phyloP scores from a whole-genome alignment of 176 grass and related monocot genomes.

The Cenchrus americanus region DNA sequence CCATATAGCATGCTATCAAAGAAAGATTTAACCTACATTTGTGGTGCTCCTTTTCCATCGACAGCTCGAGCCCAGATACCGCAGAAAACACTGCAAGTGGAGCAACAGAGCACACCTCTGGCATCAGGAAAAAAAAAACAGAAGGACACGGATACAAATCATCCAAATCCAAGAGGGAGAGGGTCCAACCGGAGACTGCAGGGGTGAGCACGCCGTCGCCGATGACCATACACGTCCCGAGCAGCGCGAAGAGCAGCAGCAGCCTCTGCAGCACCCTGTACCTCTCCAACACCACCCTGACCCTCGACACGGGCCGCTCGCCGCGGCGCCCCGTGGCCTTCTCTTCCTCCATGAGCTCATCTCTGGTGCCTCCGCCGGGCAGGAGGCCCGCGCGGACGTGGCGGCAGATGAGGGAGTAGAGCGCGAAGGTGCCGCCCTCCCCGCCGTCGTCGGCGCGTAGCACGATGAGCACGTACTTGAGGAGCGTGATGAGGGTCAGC shows the following conservation, averaged over 20 bases:
- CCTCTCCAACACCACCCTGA: constrained; percentile 62
- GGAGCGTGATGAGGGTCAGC: constrained; percentile 81
- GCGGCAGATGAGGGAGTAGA: constrained; percentile 97
- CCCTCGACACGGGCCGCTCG: constrained; percentile 22
- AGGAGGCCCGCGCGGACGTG: constrained; percentile 78
- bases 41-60: constrained; percentile 75
- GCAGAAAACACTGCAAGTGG: constrained; percentile 84
- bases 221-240: constrained; percentile 95
- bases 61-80: constrained; percentile 89
- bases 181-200: constrained; percentile 77
- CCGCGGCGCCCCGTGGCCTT: constrained; percentile 1
- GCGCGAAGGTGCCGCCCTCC: constrained; percentile 97
- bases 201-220: constrained; percentile 97
- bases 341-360: constrained; percentile 62
- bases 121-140: constrained; percentile 2
- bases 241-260: constrained; percentile 81
- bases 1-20: not conserved
- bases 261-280: constrained; percentile 74
- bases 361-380: constrained; percentile 60
- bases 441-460: constrained; percentile 89
- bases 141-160: not conserved
- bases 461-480: constrained; percentile 98
- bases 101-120: not conserved
- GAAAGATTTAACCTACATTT: constrained; percentile 72
- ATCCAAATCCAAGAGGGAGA: constrained; percentile 26